Evolutionary conservation across 2,329 filamentous ascomycete species (phyloP).

Genomic region (Trichoderma polysporum): DNA sequence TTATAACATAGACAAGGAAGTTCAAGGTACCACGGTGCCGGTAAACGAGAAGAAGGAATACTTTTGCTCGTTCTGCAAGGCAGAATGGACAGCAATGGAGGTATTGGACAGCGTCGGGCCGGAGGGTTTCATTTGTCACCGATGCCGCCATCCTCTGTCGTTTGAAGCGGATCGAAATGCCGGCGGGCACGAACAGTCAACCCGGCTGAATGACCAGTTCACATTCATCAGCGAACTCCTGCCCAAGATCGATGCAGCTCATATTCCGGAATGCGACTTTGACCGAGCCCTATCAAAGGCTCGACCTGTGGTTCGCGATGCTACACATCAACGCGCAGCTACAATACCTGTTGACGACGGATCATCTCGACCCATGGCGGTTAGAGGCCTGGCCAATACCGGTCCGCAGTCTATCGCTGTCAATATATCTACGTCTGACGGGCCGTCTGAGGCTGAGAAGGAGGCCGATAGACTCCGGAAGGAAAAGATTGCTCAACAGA

Average conservation of each 20-base stretch:
- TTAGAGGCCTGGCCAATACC: slow-evolving; percentile 65
- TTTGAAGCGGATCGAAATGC: slow-evolving; percentile 66
- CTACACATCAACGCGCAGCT: slow-evolving; percentile 62
- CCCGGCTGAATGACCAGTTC: slow-evolving; percentile 74
- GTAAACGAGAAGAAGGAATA: slow-evolving; percentile 90
- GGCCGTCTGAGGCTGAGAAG: slow-evolving; percentile 65
- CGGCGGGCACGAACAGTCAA: slow-evolving; percentile 70
- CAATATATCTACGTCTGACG: slow-evolving; percentile 65
- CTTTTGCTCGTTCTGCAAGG: slow-evolving; percentile 75
- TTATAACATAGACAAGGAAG: slow-evolving; percentile 81
- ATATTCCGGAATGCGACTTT: slow-evolving; percentile 73
- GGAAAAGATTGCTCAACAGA: slow-evolving; percentile 65
- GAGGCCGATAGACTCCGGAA: slow-evolving; percentile 64
- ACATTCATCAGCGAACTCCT: slow-evolving; percentile 75
- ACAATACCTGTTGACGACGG: slow-evolving; percentile 58
- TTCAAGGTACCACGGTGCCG: slow-evolving; percentile 79
- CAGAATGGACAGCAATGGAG: slow-evolving; percentile 87
- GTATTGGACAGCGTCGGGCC: slow-evolving; percentile 74
- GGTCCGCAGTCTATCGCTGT: slow-evolving; percentile 69
- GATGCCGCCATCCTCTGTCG: slow-evolving; percentile 65
- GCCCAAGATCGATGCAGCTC: slow-evolving; percentile 71
- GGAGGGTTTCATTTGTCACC: slow-evolving; percentile 77
- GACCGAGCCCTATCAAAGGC: slow-evolving; percentile 65
- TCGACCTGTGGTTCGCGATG: slow-evolving; percentile 64
- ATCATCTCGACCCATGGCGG: slow-evolving; percentile 61